These are phyloP conservation scores for Globisporangium barbulae DNA, from an alignment of 352 stramenopile genomes.

Conservation along the genomic window DNA sequence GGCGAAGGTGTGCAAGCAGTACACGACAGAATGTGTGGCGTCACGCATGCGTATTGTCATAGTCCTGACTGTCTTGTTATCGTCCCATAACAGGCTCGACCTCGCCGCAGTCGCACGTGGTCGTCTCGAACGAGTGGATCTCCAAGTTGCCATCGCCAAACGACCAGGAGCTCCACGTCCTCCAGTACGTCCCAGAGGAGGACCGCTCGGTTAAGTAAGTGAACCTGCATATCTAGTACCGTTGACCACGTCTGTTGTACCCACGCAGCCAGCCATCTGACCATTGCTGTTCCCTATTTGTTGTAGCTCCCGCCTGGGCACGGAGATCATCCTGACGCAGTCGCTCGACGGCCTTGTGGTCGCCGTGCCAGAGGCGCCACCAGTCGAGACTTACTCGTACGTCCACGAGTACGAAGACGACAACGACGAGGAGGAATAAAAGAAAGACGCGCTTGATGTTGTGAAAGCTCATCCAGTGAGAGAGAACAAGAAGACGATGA, in stretches of 20 bases:
- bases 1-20: constrained; percentile 45
- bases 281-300: background rate
- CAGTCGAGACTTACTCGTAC: constrained; percentile 84
- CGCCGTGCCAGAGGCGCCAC: constrained; percentile 78
- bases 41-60: background rate
- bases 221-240: background rate
- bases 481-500: background rate
- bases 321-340: constrained; percentile 85
- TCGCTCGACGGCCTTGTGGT: constrained; percentile 86
- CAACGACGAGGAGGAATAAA: constrained; percentile 42
- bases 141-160: constrained; percentile 69
- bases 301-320: constrained; percentile 77
- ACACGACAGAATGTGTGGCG: background rate
- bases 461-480: background rate
- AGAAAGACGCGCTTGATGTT: background rate
- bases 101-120: constrained; percentile 84
- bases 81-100: constrained; percentile 27
- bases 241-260: background rate
- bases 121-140: constrained; percentile 88
- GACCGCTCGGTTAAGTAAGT: constrained; percentile 80
- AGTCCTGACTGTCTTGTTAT: background rate
- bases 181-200: constrained; percentile 76
- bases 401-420: constrained; percentile 86
- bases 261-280: background rate
- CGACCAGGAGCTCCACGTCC: constrained; percentile 71